phyloP scores from a whole-genome alignment of 305 asterid species.

The Rubia tinctorum region DNA sequence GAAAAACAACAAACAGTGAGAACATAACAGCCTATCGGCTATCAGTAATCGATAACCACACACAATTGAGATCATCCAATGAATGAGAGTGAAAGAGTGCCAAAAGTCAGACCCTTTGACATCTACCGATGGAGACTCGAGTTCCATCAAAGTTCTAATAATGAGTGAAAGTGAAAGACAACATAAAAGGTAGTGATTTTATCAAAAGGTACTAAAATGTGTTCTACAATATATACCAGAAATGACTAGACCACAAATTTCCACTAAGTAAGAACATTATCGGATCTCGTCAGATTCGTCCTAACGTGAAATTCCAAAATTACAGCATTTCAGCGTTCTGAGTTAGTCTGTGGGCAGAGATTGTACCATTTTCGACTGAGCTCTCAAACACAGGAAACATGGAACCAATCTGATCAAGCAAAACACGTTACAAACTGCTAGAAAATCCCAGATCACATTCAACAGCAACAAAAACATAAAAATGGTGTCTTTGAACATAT shows the following conservation, averaged over 20 bases:
- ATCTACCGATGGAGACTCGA: neutral
- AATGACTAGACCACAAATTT: neutral
- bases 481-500: constrained; percentile 5
- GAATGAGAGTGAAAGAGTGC: neutral
- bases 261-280: neutral
- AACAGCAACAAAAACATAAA: neutral
- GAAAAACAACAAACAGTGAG: neutral
- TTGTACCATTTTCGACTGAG: neutral
- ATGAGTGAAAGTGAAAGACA: neutral
- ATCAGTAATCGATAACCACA: neutral
- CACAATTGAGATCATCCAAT: neutral
- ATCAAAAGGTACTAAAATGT: neutral
- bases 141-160: neutral
- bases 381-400: neutral
- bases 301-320: neutral
- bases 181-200: neutral
- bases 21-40: neutral
- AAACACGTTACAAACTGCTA: neutral
- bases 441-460: neutral
- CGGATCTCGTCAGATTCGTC: neutral
- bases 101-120: neutral
- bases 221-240: too few relatives aligned
- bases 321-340: neutral
- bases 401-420: neutral
- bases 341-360: neutral